These are phyloP conservation scores for Inga leiocalycina DNA, from an alignment of 306 rosid genomes.

Conservation along the genomic window DNA sequence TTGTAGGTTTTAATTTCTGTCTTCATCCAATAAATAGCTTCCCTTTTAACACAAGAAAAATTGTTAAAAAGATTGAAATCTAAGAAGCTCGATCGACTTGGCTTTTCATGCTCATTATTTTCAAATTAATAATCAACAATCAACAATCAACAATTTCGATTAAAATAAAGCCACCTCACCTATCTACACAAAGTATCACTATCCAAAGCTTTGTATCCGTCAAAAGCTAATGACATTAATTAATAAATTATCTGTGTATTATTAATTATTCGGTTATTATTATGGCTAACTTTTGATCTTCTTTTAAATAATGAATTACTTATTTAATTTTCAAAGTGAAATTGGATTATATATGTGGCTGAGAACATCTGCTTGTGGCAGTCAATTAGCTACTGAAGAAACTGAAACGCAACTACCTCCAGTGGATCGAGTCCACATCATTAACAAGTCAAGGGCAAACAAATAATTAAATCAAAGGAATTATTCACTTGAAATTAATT, in stretches of 20 bases:
- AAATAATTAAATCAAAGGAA: neutral
- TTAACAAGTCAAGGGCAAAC: neutral
- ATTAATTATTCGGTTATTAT: slow-evolving; percentile 18
- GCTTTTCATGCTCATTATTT: neutral
- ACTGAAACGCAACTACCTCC: slow-evolving; percentile 30
- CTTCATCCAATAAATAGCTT: neutral
- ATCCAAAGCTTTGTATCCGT: slow-evolving; percentile 34
- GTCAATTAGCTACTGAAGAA: slow-evolving; percentile 28
- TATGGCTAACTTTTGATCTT: neutral
- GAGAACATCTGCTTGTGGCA: slow-evolving; percentile 35
- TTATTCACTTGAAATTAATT: neutral
- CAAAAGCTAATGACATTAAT: slow-evolving; percentile 28
- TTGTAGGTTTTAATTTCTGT: neutral
- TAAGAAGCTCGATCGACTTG: neutral
- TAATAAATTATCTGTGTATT: slow-evolving; percentile 29
- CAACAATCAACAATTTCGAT: slow-evolving; percentile 16
- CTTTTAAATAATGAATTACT: slow-evolving; percentile 30
- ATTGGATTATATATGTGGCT: slow-evolving; percentile 36
- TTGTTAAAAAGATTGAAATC: neutral
- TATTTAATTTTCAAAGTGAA: slow-evolving; percentile 38
- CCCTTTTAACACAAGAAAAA: neutral
- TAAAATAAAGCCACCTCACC: slow-evolving; percentile 50
- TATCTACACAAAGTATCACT: slow-evolving; percentile 23
- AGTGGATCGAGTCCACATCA: neutral
- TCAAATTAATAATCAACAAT: neutral